Evolutionary conservation across 2,329 filamentous ascomycete genomes (phyloP).

Genomic region (Colletotrichum sublineola): DNA sequence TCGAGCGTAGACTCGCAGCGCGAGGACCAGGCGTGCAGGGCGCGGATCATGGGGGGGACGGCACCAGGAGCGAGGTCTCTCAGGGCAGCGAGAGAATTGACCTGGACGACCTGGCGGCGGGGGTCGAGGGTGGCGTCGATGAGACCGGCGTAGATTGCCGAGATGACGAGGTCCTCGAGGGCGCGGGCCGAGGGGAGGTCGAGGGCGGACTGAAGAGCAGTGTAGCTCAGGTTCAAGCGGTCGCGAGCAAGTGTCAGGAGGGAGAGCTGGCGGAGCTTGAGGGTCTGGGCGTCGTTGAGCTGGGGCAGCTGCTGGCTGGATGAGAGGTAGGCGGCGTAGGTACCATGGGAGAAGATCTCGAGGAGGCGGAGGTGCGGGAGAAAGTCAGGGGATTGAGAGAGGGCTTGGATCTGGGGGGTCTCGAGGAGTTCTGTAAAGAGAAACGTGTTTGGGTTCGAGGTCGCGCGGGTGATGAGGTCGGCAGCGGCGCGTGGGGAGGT

Average conservation of each 20-base stretch:
- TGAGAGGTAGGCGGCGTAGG: constrained; percentile 79
- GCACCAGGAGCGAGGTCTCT: constrained; percentile 85
- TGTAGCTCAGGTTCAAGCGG: constrained; percentile 78
- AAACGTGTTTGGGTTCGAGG: constrained; percentile 89
- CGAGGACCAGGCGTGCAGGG: constrained; percentile 81
- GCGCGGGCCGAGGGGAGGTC: constrained; percentile 75
- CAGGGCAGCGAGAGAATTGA: constrained; percentile 85
- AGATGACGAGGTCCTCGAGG: constrained; percentile 88
- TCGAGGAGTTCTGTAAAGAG: constrained; percentile 95
- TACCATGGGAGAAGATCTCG: constrained; percentile 92
- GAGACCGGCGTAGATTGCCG: constrained; percentile 87
- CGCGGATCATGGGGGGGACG: constrained; percentile 75
- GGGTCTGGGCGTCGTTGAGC: constrained; percentile 78
- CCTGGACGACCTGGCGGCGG: constrained; percentile 77
- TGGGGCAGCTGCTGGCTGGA: constrained; percentile 67
- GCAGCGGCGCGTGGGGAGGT: constrained; percentile 86
- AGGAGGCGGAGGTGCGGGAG: constrained; percentile 77
- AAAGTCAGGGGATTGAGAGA: constrained; percentile 73
- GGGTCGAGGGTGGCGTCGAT: constrained; percentile 88
- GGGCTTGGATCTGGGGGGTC: constrained; percentile 81
- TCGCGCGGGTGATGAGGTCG: constrained; percentile 89
- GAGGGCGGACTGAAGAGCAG: constrained; percentile 74
- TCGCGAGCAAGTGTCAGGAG: constrained; percentile 84
- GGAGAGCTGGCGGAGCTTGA: constrained; percentile 92
- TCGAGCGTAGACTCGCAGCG: constrained; percentile 81